Conservation (phyloP, 805 yeast species). For the Candida endomychidarum region DNA sequence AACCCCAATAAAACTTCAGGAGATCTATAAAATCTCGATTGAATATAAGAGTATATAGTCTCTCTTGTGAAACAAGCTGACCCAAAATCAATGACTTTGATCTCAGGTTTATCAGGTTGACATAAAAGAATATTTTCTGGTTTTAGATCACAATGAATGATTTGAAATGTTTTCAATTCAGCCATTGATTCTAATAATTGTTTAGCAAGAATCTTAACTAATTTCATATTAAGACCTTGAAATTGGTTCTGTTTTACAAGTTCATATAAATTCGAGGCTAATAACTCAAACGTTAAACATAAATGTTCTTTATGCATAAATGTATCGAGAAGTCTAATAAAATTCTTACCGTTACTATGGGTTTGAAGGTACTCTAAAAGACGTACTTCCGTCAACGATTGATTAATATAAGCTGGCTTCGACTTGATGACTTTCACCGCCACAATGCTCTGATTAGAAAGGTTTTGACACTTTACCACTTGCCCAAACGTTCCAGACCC, state of each 20-base stretch:
- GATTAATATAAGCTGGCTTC: constrained; percentile 86
- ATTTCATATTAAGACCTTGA: constrained; percentile 78
- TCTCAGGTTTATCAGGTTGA: constrained; percentile 76
- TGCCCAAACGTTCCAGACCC: constrained; percentile 99
- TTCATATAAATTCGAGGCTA: constrained; percentile 87
- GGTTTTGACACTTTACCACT: constrained; percentile 89
- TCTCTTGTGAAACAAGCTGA: constrained; percentile 92
- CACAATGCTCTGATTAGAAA: constrained; percentile 77
- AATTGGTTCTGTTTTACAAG: constrained; percentile 89
- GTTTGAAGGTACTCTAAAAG: constrained; percentile 78
- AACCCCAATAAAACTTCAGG: constrained; percentile 93
- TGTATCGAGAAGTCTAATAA: constrained; percentile 78
- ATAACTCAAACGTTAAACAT: constrained; percentile 87
- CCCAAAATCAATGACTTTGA: constrained; percentile 95
- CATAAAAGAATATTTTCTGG: constrained; percentile 91
- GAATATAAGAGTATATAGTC: constrained; percentile 87
- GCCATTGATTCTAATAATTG: constrained; percentile 82
- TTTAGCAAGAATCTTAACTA: constrained; percentile 73
- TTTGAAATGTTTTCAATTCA: constrained; percentile 74
- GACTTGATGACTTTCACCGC: constrained; percentile 95
- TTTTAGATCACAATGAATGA: constrained; percentile 94
- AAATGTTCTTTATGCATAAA: constrained; percentile 91
- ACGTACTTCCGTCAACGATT: constrained; percentile 86
- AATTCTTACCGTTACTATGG: constrained; percentile 64
- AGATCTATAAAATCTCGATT: constrained; percentile 88